Conservation (phyloP, 2,329 filamentous ascomycete genomes). For the Aphanocladium album region DNA sequence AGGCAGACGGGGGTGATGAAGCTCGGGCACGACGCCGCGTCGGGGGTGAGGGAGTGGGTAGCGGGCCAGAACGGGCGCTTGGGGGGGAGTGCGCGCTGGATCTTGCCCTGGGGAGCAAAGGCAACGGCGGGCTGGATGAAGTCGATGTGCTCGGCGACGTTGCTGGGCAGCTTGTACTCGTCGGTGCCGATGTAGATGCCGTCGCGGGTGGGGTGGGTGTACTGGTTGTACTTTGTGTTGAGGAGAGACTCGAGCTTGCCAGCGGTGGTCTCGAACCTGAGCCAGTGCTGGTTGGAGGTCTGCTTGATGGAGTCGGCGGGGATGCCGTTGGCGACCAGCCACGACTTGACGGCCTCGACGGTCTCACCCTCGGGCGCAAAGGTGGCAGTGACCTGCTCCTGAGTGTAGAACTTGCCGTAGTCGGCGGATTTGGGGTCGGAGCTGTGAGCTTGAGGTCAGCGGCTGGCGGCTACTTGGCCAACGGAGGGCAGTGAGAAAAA, state of each 20-base stretch:
- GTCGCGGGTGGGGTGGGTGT: slow-evolving; percentile 32
- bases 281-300: slow-evolving; percentile 45
- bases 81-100: slow-evolving; percentile 16
- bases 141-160: slow-evolving; percentile 33
- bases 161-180: slow-evolving; percentile 33
- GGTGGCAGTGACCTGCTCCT: no score
- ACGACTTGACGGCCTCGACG: background rate
- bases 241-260: slow-evolving; percentile 32
- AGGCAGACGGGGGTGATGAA: background rate
- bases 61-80: background rate
- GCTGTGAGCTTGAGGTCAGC: no score
- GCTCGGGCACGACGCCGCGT: background rate
- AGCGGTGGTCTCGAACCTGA: slow-evolving; percentile 15
- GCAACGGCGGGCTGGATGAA: slow-evolving; percentile 35
- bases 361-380: background rate
- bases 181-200: slow-evolving; percentile 31
- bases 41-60: slow-evolving; percentile 37
- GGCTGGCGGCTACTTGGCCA: no score
- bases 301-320: slow-evolving; percentile 21
- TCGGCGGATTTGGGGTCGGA: background rate
- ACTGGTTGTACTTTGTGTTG: slow-evolving; percentile 41
- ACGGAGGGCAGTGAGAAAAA: no score
- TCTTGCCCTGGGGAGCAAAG: background rate
- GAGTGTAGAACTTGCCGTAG: no score
- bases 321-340: background rate